Evolutionary conservation across 257 asterid species (phyloP), one percentile per base, ranked within the genome.

Genomic region (Ilex aquifolium): DNA sequence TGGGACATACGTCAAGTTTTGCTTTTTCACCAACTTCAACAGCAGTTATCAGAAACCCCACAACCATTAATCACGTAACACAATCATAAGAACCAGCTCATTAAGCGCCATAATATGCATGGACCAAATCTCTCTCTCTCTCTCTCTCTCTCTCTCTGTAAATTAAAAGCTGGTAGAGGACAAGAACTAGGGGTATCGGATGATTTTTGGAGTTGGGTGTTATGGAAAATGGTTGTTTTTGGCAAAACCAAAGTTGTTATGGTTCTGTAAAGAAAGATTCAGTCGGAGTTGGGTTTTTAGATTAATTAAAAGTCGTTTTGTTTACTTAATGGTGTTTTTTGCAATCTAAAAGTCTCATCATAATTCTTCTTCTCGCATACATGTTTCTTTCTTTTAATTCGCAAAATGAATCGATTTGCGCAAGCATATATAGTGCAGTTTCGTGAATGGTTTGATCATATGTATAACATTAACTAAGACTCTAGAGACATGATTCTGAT

Each of bases 1-100:
- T 82, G 88, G 85, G 90, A 77, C 50, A 81, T 83, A 15, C 94
- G 95, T 14, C 91, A 86, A 77, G 80, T 82, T 2, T 63, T 86
- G 62, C 69, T 80, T 3, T 83, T 74, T 58, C 96, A 94, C 59
- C 85, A 88, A 66, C 82, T 85, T 31, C 89, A 84, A 71, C 87
- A 77, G 68, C 85, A 79, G 13, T 3, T 83, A 69, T 70, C 77
- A 36, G 2, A 69, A 67, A 40, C 51, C 12, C 76, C 49, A 4
- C 79, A 75, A 58, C 71, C 78, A 68, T 77, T 84, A 63, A 85
- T 84, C 60, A 72, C 74, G 1, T 40, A 72, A 75, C 16, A 4
- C 8, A 36, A 36, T 36, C 42, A 65, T 14, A 56, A 57, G 42
- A 36, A 36, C 8, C 5, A 36, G 42, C 1, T 39, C 42, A 36